Base-by-base conservation (phyloP, 352 stramenopile species). In the Globisporangium barbulae region DNA sequence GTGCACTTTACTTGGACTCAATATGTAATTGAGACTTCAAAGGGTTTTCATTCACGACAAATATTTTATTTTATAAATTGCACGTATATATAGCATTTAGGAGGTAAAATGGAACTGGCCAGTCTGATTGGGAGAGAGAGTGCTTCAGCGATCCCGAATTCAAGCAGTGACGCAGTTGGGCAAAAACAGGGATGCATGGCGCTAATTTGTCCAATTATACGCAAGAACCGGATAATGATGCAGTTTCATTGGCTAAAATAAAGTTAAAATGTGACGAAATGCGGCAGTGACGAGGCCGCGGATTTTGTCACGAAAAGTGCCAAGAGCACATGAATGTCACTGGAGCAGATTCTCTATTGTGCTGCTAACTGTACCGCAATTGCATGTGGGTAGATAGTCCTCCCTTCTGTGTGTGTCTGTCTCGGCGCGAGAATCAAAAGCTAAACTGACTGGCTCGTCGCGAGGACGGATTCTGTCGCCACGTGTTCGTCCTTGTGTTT, bases 101-200 rank as follows among this genome's bases (percentile, higher is more conserved):
- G n/a, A 31, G 22, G 48, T 35, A 41, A 25, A 55, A 39, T 28
- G 25, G 25, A 28, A 28, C 2, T 28, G 25, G 25, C 2, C 49
- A 55, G 49, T 25, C 37, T 55, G 12, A 22, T n/a, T 57, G 31
- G 7, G 50, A 44, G 50, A 44, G 50, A 58, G 50, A 42, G 50
- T 12, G 49, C 37, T 19, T 13, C 3, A 39, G 22, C 28, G 10
- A 54, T 7, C 30, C 1, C 50, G 17, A 57, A 30, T n/a, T 57
- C 30, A 58, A 58, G 19, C 52, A 30, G 52, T 45, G 30, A 42
- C 30, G 30, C 50, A 56, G 50, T 56, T 41, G 21, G 30, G 30
- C 50, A 56, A 56, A 56, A 56, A 42, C 28, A 28, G 19, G 49
- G 28, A 17, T 19, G 50, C 19, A 5, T 4, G 8, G 19, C 2